Conservation (phyloP, 2,329 filamentous ascomycete genomes). For the Microdochium nivale region DNA sequence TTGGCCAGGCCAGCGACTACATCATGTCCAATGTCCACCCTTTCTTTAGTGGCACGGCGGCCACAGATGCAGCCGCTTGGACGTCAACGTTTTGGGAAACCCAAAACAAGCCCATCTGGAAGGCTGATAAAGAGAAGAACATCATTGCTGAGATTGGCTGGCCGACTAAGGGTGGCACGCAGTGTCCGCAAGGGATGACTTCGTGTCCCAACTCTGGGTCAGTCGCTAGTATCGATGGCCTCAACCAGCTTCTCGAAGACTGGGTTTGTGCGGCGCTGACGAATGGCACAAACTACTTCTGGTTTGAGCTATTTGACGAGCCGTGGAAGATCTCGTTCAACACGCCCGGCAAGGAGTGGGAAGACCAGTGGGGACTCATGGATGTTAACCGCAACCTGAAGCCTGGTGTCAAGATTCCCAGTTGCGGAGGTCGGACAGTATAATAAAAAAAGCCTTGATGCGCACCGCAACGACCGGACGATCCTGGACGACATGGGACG, state of each 20-base stretch:
- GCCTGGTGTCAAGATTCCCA: constrained; percentile 72
- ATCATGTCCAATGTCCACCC: constrained; percentile 97
- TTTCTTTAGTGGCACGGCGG: constrained; percentile 77
- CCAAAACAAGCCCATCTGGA: constrained; percentile 58
- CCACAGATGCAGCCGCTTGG: constrained; percentile 64
- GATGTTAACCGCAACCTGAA: constrained; percentile 80
- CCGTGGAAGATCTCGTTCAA: constrained; percentile 85
- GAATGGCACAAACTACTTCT: constrained; percentile 90
- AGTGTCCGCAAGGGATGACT: constrained; percentile 51
- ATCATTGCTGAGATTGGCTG: constrained; percentile 89
- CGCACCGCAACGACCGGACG: not conserved
- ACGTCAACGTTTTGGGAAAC: constrained; percentile 73
- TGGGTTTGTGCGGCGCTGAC: constrained; percentile 76
- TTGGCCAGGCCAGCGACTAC: constrained; percentile 67
- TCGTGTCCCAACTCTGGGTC: constrained; percentile 53
- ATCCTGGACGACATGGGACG: no score
- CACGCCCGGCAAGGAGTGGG: constrained; percentile 63
- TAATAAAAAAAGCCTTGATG: constrained; percentile 8
- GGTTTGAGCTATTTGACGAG: constrained; percentile 96
- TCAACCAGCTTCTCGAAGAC: constrained; percentile 79
- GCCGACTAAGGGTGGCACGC: constrained; percentile 74
- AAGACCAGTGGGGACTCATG: constrained; percentile 93
- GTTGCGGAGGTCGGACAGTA: constrained; percentile 70
- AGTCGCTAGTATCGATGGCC: constrained; percentile 68
- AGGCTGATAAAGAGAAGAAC: constrained; percentile 55